Evolutionary conservation across 2,329 filamentous ascomycete species (phyloP), one percentile per base, ranked within the genome.

Genomic region (Verticillium tricorpus): DNA sequence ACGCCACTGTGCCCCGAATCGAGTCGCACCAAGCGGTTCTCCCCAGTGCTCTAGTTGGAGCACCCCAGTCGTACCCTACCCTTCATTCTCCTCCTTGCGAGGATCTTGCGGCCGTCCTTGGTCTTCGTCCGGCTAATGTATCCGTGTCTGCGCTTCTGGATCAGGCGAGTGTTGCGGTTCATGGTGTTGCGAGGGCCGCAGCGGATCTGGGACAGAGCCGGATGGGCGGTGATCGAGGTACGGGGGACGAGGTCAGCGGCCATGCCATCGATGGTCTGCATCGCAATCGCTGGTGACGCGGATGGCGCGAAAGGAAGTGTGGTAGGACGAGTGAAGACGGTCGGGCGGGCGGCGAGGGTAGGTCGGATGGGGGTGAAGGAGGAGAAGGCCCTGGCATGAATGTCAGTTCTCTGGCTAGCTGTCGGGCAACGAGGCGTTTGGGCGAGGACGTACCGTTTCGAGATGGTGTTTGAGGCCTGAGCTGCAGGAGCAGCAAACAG

Each of bases 141-240:
- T 1, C 85, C 85, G 66, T 83, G 80, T 66, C 84, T 78, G 28
- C 85, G 78, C 78, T 87, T 87, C 73, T 86, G 82, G 15, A 86
- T 72, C 60, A 87, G 74, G 39, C 85, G 78, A 60, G 81, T 85
- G 61, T 80, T 74, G 58, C 78, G 74, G 61, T 82, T 80, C 82
- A 86, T 82, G 35, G 82, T 87, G 69, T 84, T 80, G 63, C 84
- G 80, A 57, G 84, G 85, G 1, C 83, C 85, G 75, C 81, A 87
- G 61, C 85, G 82, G 65, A 86, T 75, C 74, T 86, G 84, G 57
- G 74, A 78, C n/a, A 86, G 73, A 9, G 81, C 80, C 34, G 84
- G 84, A 71, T 85, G 80, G 32, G 80, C 70, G 14, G 83, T 80
- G 65, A 87, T 78, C 63, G 80, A 71, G 14, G 74, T 68, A 60